A percentile compares a stretch with the other conserved stretches of the same genome.
phyloP scores from a whole-genome alignment of 805 yeast genomes.

The Ogataea trehalophila region DNA sequence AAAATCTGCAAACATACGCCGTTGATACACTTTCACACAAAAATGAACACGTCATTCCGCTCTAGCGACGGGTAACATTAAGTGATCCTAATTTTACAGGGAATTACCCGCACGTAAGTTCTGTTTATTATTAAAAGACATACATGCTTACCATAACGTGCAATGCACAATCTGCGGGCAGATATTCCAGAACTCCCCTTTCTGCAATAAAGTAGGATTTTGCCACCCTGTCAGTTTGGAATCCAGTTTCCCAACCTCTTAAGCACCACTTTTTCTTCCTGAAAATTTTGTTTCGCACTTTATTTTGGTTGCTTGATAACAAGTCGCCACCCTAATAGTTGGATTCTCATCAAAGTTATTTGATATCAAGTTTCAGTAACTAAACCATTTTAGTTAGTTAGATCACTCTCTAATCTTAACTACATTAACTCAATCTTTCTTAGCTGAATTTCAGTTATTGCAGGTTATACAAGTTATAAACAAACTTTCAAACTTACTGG shows the following conservation, averaged over 20 bases:
- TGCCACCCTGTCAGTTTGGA: slow-evolving; percentile 11
- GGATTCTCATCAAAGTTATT: not conserved
- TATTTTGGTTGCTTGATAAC: slow-evolving; percentile 6
- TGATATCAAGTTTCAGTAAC: not conserved
- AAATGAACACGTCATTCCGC: not conserved
- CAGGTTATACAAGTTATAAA: slow-evolving; percentile 1
- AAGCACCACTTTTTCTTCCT: slow-evolving; percentile 13
- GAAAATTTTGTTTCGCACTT: slow-evolving; percentile 4
- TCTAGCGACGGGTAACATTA: not conserved
- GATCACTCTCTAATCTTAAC: not conserved
- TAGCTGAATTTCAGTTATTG: slow-evolving; percentile 2
- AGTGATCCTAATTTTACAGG: not conserved
- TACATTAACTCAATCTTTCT: not conserved
- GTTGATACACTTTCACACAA: not conserved
- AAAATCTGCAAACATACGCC: not conserved
- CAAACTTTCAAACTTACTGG: slow-evolving; percentile 15
- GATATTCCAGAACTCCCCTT: not conserved
- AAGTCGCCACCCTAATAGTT: slow-evolving; percentile 14
- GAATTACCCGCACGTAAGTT: not conserved
- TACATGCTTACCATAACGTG: not conserved
- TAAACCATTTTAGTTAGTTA: not conserved
- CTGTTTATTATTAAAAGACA: not conserved
- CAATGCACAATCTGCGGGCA: not conserved
- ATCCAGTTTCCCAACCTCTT: slow-evolving; percentile 7
- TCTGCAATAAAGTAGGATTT: not conserved